Conservation (phyloP, 768 basidiomycete species). For the Tephrocybe rancida region DNA sequence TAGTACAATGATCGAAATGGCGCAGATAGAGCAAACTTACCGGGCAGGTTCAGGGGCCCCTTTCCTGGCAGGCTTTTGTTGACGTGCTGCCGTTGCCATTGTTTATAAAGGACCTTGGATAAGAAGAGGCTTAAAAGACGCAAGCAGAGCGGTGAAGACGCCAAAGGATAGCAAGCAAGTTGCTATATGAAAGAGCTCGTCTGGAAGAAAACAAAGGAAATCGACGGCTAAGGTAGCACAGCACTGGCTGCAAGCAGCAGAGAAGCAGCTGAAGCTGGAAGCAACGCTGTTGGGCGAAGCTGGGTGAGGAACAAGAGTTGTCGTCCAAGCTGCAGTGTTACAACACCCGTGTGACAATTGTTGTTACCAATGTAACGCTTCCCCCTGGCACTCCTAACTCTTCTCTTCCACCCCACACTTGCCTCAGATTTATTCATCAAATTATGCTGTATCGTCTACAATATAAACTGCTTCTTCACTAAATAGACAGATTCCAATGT, state of each 20-base stretch:
- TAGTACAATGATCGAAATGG: slow-evolving; percentile 18
- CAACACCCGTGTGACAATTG: slow-evolving; percentile 1
- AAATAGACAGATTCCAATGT: background rate
- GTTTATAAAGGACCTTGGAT: slow-evolving; percentile 26
- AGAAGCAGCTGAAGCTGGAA: slow-evolving; percentile 4
- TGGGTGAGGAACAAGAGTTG: slow-evolving; percentile 4
- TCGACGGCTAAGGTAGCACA: background rate
- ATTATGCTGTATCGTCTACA: no score
- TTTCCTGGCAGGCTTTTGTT: slow-evolving; percentile 65
- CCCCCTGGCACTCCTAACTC: slow-evolving; percentile 9
- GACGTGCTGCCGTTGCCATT: slow-evolving; percentile 70
- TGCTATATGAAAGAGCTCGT: slow-evolving; percentile 24
- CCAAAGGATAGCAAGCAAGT: slow-evolving; percentile 34
- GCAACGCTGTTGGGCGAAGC: slow-evolving; percentile 5
- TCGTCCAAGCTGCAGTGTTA: slow-evolving; percentile 8
- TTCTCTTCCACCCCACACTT: background rate
- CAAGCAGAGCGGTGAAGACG: slow-evolving; percentile 39
- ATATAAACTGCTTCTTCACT: no score
- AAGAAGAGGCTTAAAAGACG: slow-evolving; percentile 33
- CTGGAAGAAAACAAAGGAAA: slow-evolving; percentile 6
- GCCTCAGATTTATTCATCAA: no score
- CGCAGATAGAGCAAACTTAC: slow-evolving; percentile 29
- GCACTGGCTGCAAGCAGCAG: slow-evolving; percentile 11
- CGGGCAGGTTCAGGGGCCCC: slow-evolving; percentile 61
- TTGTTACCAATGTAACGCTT: background rate